A percentile compares a stretch with the other conserved stretches of the same genome.
These are phyloP conservation scores for Colletotrichum higginsianum DNA, from an alignment of 2,329 filamentous ascomycete species.

Conservation along the genomic window DNA sequence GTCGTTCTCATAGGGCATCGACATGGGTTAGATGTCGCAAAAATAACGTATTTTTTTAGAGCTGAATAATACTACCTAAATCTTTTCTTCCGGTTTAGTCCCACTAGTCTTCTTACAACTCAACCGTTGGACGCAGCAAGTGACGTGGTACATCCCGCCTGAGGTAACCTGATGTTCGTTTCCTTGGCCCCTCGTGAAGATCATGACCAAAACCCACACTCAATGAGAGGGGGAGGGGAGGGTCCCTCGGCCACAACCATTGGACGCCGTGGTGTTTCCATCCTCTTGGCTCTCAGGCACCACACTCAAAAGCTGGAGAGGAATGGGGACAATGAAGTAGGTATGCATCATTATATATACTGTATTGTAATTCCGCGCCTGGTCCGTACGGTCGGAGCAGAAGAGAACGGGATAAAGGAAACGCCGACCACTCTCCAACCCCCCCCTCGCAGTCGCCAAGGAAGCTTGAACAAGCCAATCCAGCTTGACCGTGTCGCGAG, in stretches of 20 bases:
- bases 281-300: background rate
- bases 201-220: too few species aligned
- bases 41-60: conserved; percentile 13
- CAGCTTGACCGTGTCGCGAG: background rate
- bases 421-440: too few species aligned
- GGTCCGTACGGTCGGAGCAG: background rate
- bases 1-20: conserved; percentile 7
- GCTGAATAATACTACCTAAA: conserved; percentile 25
- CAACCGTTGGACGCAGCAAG: too few species aligned
- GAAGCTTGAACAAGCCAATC: background rate
- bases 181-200: too few species aligned
- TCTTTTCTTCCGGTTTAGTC: background rate
- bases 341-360: conserved; percentile 29
- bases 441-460: background rate
- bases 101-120: background rate
- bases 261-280: too few species aligned
- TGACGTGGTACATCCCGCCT: too few species aligned
- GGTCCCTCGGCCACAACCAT: too few species aligned
- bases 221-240: too few species aligned
- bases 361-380: background rate
- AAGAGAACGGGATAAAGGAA: too few species aligned
- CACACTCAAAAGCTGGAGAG: background rate
- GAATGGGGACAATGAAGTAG: background rate
- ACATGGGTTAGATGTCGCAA: conserved; percentile 26
- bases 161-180: too few species aligned